Percentiles rank a stretch among this genome's conserved stretches.
Evolutionary conservation across 73 alveolate species (phyloP).

Genomic region (Urostyla sp.): DNA sequence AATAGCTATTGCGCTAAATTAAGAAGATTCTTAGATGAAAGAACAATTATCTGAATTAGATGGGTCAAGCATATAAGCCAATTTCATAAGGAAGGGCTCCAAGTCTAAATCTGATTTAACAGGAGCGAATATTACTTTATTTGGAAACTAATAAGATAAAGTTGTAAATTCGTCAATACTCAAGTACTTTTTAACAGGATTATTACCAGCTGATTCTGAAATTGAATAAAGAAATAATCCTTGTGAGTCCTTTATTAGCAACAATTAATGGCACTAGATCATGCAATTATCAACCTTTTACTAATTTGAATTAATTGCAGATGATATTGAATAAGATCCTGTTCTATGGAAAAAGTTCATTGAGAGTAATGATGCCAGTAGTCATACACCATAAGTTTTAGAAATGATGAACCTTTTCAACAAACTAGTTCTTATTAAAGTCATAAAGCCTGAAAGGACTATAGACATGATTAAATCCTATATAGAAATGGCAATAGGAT

Average conservation of each 20-base stretch:
- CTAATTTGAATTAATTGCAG: conserved; percentile 70
- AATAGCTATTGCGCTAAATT: conserved; percentile 69
- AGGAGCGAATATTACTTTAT: too few species aligned
- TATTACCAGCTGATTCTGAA: conserved; percentile 72
- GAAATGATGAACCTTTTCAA: too few species aligned
- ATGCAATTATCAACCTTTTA: conserved; percentile 70
- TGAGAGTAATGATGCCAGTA: conserved; percentile 68
- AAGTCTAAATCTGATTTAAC: too few species aligned
- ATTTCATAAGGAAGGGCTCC: too few species aligned
- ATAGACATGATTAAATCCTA: conserved; percentile 73
- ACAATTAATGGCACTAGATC: conserved; percentile 52
- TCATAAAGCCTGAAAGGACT: conserved; percentile 83
- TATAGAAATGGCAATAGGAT: conserved; percentile 78
- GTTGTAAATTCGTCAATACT: conserved; percentile 43
- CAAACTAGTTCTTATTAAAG: conserved; percentile 71
- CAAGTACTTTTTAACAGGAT: conserved; percentile 75
- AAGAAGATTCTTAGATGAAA: conserved; percentile 74
- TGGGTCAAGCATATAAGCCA: not conserved
- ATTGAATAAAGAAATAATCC: conserved; percentile 52
- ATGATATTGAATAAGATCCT: conserved; percentile 74
- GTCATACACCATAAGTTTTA: too few species aligned
- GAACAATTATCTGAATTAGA: not conserved
- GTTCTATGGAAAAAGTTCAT: conserved; percentile 83
- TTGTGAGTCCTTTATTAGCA: conserved; percentile 19
- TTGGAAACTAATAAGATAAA: too few species aligned